Evolutionary conservation across 108 stramenopile genomes (phyloP), one percentile per base, ranked within the genome.

Genomic region (Poteriospumella lacustris): DNA sequence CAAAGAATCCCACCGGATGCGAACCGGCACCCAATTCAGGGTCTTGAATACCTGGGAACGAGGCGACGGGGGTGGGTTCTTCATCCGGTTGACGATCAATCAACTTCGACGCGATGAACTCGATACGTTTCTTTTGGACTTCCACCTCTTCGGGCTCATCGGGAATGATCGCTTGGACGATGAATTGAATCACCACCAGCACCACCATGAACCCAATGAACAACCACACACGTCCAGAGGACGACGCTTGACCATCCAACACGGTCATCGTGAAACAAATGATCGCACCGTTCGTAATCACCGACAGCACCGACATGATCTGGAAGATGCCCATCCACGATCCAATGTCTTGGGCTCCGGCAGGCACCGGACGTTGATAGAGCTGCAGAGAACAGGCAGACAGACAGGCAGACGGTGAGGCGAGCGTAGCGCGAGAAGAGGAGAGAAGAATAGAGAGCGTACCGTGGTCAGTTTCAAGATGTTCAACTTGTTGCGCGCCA

Each of bases 251-350:
- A n/a, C 41, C 79, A 39, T 78, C 36, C 41, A 82, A 79, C 28
- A 56, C 52, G 24, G 15, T 24, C 12, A 64, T 70, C 36, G 95
- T 92, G 60, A 95, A 92, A 2, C 91, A 91, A 84, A 97, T 92
- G 52, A 96, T 82, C 75, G 92, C 92, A 78, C 92, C 94, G 81
- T 98, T 98, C 60, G 93, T 95, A 15, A 98, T 84, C n/a, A 97
- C 90, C 0, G 94, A 94, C 81, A 96, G 85, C 0, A 95, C 89
- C 1, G 93, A 92, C 43, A 98, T 95, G 84, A 97, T 91, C 72
- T 94, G 92, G 15, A 98, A 88, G 44, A 97, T 89, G 73, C 92
- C 92, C 67, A 92, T 88, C 96, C 96, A 98, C 31, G 95, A 89
- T 43, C 96, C 97, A 43, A 98, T 96, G 77, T 82, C 85, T 33